phyloP scores from a whole-genome alignment of 2,329 filamentous ascomycete species.

The Hymenoscyphus repandus region DNA sequence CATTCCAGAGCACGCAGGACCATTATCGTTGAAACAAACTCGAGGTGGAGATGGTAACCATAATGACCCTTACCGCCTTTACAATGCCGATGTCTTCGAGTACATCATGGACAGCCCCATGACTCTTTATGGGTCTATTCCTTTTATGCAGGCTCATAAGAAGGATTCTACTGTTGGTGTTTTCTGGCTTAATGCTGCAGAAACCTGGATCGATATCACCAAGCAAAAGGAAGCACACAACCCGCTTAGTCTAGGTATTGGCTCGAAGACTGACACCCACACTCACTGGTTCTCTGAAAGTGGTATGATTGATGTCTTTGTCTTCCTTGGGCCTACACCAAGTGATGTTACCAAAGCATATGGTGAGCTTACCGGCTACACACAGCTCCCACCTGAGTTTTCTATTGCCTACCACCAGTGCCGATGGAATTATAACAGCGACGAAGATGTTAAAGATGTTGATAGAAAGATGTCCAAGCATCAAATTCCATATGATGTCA shows the following conservation, averaged over 20 bases:
- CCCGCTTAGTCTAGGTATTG: conserved; percentile 67
- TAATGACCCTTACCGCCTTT: conserved; percentile 84
- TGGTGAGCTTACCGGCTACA: conserved; percentile 84
- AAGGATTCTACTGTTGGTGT: conserved; percentile 91
- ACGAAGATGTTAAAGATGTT: conserved; percentile 95
- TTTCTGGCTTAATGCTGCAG: conserved; percentile 95
- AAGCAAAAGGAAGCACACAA: conserved; percentile 73
- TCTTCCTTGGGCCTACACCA: conserved; percentile 86
- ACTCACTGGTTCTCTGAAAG: conserved; percentile 97
- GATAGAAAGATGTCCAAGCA: conserved; percentile 94
- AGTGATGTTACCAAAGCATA: conserved; percentile 78
- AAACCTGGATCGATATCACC: conserved; percentile 94
- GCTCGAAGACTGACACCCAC: conserved; percentile 67
- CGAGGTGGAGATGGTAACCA: conserved; percentile 82
- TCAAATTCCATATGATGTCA: conserved; percentile 95
- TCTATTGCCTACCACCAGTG: conserved; percentile 94
- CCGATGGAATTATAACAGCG: conserved; percentile 97
- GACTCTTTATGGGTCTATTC: conserved; percentile 96
- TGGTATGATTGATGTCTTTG: conserved; percentile 85
- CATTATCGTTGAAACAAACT: conserved; percentile 83
- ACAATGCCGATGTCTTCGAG: conserved; percentile 97
- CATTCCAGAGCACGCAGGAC: conserved; percentile 87
- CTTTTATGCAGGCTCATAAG: conserved; percentile 95
- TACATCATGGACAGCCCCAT: conserved; percentile 96
- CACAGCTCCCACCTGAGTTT: conserved; percentile 87